These are phyloP conservation scores for Camellia sinensis DNA, from an alignment of 148 eudicot species.

Conservation along the genomic window DNA sequence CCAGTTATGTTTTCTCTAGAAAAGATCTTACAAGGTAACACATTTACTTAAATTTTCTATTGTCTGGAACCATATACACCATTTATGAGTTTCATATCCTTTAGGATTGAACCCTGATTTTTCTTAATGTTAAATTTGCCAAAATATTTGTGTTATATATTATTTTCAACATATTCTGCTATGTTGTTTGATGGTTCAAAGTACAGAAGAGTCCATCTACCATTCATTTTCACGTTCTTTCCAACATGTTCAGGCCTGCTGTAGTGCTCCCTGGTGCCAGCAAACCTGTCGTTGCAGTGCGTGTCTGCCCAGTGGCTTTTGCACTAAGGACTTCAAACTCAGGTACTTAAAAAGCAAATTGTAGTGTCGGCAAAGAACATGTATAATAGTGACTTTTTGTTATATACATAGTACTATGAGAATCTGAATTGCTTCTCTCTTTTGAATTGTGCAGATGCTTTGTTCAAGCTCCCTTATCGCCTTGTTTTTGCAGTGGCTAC, in stretches of 20 bases:
- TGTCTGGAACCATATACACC: neutral
- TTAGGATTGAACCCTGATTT: neutral
- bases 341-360: constrained; percentile 29
- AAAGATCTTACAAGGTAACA: constrained; percentile 85
- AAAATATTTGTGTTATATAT: neutral
- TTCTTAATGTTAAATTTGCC: neutral
- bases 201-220: neutral
- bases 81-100: neutral
- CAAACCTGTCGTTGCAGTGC: constrained; percentile 93
- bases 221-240: constrained; percentile 15
- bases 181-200: constrained; percentile 1
- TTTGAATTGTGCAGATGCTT: constrained; percentile 39
- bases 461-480: constrained; percentile 90
- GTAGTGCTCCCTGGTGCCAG: constrained; percentile 90
- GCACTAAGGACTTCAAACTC: constrained; percentile 54
- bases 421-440: neutral
- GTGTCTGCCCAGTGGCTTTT: constrained; percentile 83
- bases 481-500: constrained; percentile 90
- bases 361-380: neutral
- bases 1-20: constrained; percentile 78
- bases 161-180: neutral
- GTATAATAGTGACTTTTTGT: neutral
- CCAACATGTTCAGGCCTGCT: constrained; percentile 64
- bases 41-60: neutral
- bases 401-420: neutral